These are phyloP conservation scores for Poa pratensis DNA, from an alignment of 176 grass and related monocot species.

Conservation along the genomic window DNA sequence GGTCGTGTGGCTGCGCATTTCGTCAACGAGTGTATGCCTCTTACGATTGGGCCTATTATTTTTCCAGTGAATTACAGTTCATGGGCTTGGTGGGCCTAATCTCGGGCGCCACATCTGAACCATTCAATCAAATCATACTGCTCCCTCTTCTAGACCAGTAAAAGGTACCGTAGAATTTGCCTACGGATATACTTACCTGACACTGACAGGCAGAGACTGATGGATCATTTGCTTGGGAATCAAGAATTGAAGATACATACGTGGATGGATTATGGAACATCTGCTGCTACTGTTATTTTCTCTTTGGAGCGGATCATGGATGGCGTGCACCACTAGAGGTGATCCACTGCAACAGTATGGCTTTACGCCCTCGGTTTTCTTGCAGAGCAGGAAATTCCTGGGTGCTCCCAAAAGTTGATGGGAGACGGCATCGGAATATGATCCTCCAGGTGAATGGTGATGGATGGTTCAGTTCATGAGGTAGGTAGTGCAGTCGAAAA, in stretches of 20 bases:
- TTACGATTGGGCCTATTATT: too few relatives aligned
- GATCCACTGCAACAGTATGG: neutral
- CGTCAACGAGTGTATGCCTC: too few relatives aligned
- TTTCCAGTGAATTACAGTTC: too few relatives aligned
- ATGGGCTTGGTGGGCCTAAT: too few relatives aligned
- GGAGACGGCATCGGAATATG: neutral
- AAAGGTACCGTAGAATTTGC: neutral
- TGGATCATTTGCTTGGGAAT: constrained; percentile 21
- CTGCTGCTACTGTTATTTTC: too few relatives aligned
- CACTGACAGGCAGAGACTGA: neutral
- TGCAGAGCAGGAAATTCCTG: constrained; percentile 7
- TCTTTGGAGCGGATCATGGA: too few relatives aligned
- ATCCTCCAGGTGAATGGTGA: neutral
- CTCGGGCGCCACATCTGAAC: too few relatives aligned
- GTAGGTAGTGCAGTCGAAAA: neutral
- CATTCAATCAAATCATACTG: too few relatives aligned
- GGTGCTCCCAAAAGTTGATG: neutral
- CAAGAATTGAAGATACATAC: neutral
- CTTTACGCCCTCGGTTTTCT: neutral
- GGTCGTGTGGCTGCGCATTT: too few relatives aligned
- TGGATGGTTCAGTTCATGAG: constrained; percentile 2
- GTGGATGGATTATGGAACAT: neutral
- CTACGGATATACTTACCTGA: neutral
- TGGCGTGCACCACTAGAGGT: neutral
- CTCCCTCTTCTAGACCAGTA: too few relatives aligned